These are phyloP conservation scores for Mayamaea pseudoterrestris DNA, from an alignment of 108 stramenopile species.

Conservation along the genomic window DNA sequence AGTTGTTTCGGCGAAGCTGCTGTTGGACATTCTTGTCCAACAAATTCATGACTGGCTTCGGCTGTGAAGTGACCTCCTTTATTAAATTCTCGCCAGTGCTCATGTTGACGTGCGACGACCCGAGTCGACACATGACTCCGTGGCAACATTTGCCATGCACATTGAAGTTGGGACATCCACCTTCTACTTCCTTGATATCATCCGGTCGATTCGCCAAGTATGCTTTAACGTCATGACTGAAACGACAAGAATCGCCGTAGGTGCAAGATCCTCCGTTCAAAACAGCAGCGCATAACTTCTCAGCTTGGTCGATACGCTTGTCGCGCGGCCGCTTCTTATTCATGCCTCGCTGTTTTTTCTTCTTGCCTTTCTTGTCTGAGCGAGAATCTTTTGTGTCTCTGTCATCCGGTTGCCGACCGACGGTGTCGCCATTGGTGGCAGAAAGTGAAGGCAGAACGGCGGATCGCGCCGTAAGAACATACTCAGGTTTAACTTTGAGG, in stretches of 20 bases:
- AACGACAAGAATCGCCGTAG: conserved; percentile 45
- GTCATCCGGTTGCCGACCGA: too few relatives aligned
- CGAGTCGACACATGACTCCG: conserved; percentile 66
- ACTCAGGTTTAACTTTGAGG: too few relatives aligned
- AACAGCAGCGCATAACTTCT: conserved; percentile 51
- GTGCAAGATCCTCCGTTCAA: conserved; percentile 45
- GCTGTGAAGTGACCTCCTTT: conserved; percentile 6
- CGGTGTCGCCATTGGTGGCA: too few relatives aligned
- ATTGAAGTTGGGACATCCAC: conserved; percentile 38
- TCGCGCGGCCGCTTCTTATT: conserved; percentile 81
- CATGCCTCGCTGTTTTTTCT: too few relatives aligned
- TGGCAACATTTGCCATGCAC: conserved; percentile 48
- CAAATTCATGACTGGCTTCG: conserved; percentile 22
- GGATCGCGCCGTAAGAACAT: too few relatives aligned
- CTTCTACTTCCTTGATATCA: conserved; percentile 42
- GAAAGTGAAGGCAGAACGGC: too few relatives aligned
- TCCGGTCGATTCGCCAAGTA: conserved; percentile 38
- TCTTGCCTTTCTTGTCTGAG: too few relatives aligned
- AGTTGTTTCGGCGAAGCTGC: conserved; percentile 65
- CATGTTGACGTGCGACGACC: conserved; percentile 53
- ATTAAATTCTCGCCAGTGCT: conserved; percentile 54
- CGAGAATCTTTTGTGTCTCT: too few relatives aligned
- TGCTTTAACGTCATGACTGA: conserved; percentile 69
- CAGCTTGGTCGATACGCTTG: conserved; percentile 17
- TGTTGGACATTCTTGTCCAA: conserved; percentile 41